These are phyloP conservation scores for Fraxinus dipetala DNA, from an alignment of 305 asterid species.

Conservation along the genomic window DNA sequence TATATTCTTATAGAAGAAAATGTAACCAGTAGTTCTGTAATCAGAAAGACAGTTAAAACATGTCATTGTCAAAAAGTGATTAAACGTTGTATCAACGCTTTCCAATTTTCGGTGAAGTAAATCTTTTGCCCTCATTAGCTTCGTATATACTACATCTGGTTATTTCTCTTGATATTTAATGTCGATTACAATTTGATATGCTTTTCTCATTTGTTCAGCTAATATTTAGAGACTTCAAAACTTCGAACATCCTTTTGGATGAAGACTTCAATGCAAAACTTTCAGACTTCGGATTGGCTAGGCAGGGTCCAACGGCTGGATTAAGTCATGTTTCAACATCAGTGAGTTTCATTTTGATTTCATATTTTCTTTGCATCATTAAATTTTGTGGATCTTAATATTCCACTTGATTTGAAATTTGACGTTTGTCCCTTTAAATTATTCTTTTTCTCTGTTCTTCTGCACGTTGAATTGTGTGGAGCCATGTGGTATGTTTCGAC, in stretches of 20 bases:
- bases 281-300: constrained; percentile 91
- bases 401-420: not conserved
- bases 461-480: not conserved
- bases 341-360: constrained; percentile 42
- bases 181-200: constrained; percentile 11
- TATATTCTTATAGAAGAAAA: not conserved
- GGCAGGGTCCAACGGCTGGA: constrained; percentile 89
- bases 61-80: not conserved
- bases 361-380: not conserved
- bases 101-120: not conserved
- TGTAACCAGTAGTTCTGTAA: not conserved
- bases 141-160: not conserved
- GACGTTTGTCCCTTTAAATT: not conserved
- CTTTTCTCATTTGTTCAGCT: constrained; percentile 43
- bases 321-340: constrained; percentile 70
- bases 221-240: constrained; percentile 87
- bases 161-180: constrained; percentile 7
- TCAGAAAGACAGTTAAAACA: not conserved
- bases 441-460: not conserved
- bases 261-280: constrained; percentile 79
- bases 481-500: not conserved
- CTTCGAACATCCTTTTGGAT: constrained; percentile 84
- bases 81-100: not conserved
- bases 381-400: not conserved
- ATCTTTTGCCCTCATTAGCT: not conserved